Base-by-base conservation (phyloP, 1,284 basidiomycete genomes). In the Omphalotus olearius region DNA sequence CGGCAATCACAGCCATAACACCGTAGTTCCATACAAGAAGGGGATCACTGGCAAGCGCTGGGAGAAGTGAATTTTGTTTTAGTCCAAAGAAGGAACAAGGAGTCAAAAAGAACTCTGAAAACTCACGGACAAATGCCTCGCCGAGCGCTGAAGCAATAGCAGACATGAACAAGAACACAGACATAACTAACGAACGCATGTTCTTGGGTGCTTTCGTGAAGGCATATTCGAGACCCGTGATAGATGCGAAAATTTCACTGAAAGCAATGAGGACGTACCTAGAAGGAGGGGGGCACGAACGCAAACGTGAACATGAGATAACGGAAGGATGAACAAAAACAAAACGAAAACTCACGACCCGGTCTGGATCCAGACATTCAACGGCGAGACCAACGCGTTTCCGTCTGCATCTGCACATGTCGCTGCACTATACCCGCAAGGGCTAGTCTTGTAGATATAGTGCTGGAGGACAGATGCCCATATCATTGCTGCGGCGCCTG, bases 191-290 rank as follows among this genome's bases (percentile, higher is more conserved):
- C 40, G 83, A 86, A 16, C 80, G 79, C 88, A 91, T 90, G 67
- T 88, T 88, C 69, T 75, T 82, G 11, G 88, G 87, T 9, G 86
- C 85, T 64, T 91, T 93, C 53, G 87, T 91, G 73, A 89, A 93
- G n/a, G 91, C 92, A 64, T 93, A 93, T 67, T 95, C 92, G 57
- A 88, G 73, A 6, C 85, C 84, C 0, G 91, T 93, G 68, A 95
- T 91, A 6, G 86, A 89, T 0, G 91, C 89, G 50, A 95, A 79
- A 63, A 95, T 91, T 71, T 90, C 83, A 60, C 79, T 82, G 61
- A 86, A 73, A 4, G 83, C 84, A 59, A 89, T 75, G 36, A 89
- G 69, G 51, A 88, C 66, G 63, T 86, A 88, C 9, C 38, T 17
- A 33, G 26, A 43, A 13, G 30, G 30, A 33, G 9, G 9, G 30